Evolutionary conservation across 2,329 filamentous ascomycete genomes (phyloP).

Genomic region (Zarea fungicola): DNA sequence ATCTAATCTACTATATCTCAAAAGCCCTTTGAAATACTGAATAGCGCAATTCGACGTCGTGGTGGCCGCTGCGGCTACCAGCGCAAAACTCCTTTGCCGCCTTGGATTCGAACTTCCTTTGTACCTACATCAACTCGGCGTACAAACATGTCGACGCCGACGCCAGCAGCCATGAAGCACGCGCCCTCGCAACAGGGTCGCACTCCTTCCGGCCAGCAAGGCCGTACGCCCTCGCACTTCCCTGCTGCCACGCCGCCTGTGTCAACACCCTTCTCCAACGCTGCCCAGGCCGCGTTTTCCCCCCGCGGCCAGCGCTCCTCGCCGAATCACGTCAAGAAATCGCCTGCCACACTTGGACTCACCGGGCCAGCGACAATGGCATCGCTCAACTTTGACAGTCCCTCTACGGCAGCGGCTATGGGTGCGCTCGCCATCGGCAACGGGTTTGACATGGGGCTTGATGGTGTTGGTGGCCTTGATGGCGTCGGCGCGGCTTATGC

Average conservation of each 20-base stretch:
- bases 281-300: slow-evolving; percentile 53
- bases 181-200: slow-evolving; percentile 36
- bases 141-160: slow-evolving; percentile 44
- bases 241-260: slow-evolving; percentile 59
- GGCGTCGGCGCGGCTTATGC: slow-evolving; percentile 33
- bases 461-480: slow-evolving; percentile 43
- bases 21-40: neutral
- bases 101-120: neutral
- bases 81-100: neutral
- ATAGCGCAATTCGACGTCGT: neutral
- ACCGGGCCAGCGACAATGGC: slow-evolving; percentile 41
- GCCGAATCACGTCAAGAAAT: slow-evolving; percentile 60
- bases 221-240: slow-evolving; percentile 45
- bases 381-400: slow-evolving; percentile 58
- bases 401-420: slow-evolving; percentile 57
- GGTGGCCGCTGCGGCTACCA: slow-evolving; percentile 1
- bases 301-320: slow-evolving; percentile 54
- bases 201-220: slow-evolving; percentile 44
- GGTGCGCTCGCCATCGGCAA: slow-evolving; percentile 47
- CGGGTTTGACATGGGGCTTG: slow-evolving; percentile 48
- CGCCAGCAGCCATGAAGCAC: slow-evolving; percentile 46
- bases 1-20: neutral
- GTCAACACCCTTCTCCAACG: slow-evolving; percentile 60
- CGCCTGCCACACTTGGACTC: slow-evolving; percentile 50
- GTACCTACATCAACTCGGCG: neutral